Evolutionary conservation across 345 rosid genomes (phyloP).

Genomic region (Pistacia atlantica): DNA sequence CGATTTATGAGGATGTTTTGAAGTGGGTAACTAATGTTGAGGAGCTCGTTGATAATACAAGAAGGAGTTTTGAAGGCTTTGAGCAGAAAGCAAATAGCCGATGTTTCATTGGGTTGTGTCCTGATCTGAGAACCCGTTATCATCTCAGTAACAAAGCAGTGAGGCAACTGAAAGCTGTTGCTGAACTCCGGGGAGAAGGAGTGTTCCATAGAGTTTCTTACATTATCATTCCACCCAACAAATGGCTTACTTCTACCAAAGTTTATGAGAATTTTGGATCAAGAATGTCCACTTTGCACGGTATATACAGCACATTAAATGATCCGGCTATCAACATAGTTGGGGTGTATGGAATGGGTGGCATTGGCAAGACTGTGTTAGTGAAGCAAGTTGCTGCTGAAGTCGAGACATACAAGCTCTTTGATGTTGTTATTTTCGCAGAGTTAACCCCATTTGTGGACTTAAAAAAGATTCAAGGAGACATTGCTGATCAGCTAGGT

Average conservation of each 20-base stretch:
- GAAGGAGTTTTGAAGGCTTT: too few species aligned
- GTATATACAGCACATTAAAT: not conserved
- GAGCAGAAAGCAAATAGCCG: too few species aligned
- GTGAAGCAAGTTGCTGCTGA: not conserved
- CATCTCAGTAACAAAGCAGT: too few species aligned
- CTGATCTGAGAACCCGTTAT: too few species aligned
- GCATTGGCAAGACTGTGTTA: not conserved
- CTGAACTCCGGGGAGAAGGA: too few species aligned
- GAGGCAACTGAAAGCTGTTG: too few species aligned
- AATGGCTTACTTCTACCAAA: not conserved
- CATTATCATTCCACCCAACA: too few species aligned
- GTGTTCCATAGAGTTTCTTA: too few species aligned
- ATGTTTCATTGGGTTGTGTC: too few species aligned
- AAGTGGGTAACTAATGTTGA: too few species aligned
- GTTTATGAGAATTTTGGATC: not conserved
- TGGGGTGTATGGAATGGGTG: slow-evolving; percentile 5
- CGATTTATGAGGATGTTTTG: too few species aligned
- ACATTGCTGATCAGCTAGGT: not conserved
- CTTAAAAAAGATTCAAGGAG: not conserved
- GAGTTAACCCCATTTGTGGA: not conserved
- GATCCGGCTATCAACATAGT: not conserved
- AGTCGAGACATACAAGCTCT: not conserved
- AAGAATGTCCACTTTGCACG: not conserved
- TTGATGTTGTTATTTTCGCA: not conserved
- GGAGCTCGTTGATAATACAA: too few species aligned